A percentile compares a stretch with the other conserved stretches of the same genome.
These are phyloP conservation scores for Mycena floridula DNA, from an alignment of 768 basidiomycete species.

Conservation along the genomic window DNA sequence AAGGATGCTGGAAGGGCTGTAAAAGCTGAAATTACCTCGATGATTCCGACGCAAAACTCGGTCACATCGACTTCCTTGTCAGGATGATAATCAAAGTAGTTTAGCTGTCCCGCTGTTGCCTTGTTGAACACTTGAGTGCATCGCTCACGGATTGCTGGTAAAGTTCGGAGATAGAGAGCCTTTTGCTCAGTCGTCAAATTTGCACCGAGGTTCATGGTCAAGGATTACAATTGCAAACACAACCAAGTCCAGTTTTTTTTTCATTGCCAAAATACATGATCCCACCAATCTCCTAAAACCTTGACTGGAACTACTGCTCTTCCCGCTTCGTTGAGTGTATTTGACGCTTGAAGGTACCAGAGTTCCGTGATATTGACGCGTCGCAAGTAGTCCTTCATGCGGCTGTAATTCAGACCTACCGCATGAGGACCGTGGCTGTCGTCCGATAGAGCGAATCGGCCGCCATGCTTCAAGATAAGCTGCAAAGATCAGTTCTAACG, in stretches of 20 bases:
- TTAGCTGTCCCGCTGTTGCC: constrained; percentile 64
- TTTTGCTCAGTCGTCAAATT: constrained; percentile 27
- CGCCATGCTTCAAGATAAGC: constrained; percentile 65
- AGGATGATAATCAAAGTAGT: constrained; percentile 85
- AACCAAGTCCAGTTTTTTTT: constrained; percentile 14
- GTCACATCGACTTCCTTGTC: constrained; percentile 66
- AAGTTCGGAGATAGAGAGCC: constrained; percentile 71
- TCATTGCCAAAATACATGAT: constrained; percentile 52
- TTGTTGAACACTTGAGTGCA: constrained; percentile 76
- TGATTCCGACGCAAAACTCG: constrained; percentile 69
- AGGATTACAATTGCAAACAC: constrained; percentile 3
- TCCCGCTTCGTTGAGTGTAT: constrained; percentile 37
- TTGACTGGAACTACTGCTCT: constrained; percentile 37
- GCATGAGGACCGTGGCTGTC: constrained; percentile 90
- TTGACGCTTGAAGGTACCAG: constrained; percentile 50
- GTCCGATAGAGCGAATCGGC: constrained; percentile 84
- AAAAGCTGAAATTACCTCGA: constrained; percentile 47
- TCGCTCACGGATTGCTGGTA: constrained; percentile 86
- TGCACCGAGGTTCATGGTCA: constrained; percentile 9
- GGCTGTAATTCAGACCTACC: constrained; percentile 82
- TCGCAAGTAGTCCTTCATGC: constrained; percentile 58
- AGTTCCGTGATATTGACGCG: constrained; percentile 54
- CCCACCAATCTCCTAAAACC: constrained; percentile 49
- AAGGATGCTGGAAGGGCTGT: constrained; percentile 2
- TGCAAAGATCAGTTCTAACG: constrained; percentile 22